These are phyloP conservation scores for Pulicaria dysenterica DNA, from an alignment of 129 eudicot genomes.

Conservation along the genomic window DNA sequence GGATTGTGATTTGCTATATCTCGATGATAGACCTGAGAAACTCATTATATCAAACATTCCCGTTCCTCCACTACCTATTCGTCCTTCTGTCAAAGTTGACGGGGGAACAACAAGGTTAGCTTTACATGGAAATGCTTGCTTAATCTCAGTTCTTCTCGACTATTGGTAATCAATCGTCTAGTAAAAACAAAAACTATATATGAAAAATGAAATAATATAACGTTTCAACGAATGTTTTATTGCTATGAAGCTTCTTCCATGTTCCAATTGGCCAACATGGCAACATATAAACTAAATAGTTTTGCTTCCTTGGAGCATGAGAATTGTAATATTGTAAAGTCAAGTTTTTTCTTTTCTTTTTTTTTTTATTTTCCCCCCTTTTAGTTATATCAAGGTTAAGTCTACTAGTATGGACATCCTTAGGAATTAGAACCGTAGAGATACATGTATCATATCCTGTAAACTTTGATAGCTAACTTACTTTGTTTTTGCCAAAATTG, in stretches of 20 bases:
- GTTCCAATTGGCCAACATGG: neutral
- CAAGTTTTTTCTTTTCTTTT: conserved; percentile 8
- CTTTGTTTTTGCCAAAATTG: neutral
- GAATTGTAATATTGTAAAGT: conserved; percentile 1
- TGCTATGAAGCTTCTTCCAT: neutral
- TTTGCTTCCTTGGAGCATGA: neutral
- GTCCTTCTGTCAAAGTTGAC: conserved; percentile 91
- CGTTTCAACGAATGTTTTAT: neutral
- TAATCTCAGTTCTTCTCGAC: neutral
- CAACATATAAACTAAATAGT: neutral
- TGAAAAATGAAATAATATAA: neutral
- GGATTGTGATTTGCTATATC: conserved; percentile 96
- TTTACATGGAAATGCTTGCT: conserved; percentile 7
- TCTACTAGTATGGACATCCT: neutral
- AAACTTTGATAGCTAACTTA: neutral
- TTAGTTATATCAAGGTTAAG: neutral
- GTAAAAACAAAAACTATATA: neutral
- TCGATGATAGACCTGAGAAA: conserved; percentile 86
- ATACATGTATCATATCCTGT: neutral
- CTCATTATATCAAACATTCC: conserved; percentile 70
- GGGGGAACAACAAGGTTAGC: conserved; percentile 80
- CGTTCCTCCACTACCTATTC: conserved; percentile 87
- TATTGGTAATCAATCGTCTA: neutral
- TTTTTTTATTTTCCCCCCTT: neutral
- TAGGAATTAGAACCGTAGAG: neutral